Evolutionary conservation across 345 rosid genomes (phyloP).

Genomic region (Clausena lansium): DNA sequence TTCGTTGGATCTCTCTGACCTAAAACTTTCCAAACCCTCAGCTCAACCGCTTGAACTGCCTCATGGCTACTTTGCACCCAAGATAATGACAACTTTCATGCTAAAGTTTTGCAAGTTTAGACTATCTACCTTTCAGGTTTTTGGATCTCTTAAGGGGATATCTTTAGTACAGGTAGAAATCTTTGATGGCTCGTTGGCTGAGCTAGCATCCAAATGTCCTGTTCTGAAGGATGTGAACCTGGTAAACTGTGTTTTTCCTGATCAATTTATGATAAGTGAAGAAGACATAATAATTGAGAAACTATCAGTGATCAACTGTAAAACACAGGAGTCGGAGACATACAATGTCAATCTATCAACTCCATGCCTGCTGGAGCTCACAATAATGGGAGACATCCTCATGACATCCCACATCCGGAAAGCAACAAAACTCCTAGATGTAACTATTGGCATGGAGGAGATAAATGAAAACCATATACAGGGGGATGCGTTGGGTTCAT

Average conservation of each 20-base stretch:
- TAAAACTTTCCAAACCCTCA: not conserved
- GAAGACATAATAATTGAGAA: constrained; percentile 18
- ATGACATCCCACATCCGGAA: constrained; percentile 6
- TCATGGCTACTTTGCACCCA: constrained; percentile 14
- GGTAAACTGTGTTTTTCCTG: constrained; percentile 17
- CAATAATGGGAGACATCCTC: constrained; percentile 4
- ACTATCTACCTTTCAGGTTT: constrained; percentile 16
- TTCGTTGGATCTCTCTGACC: constrained; percentile 14
- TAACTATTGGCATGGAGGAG: constrained; percentile 5
- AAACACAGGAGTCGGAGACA: constrained; percentile 1
- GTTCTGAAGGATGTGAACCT: constrained; percentile 18
- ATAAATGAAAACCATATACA: not conserved
- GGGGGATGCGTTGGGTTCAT: constrained; percentile 10
- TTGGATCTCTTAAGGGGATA: constrained; percentile 19
- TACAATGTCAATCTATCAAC: constrained; percentile 18
- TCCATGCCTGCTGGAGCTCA: constrained; percentile 11
- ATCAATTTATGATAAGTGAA: constrained; percentile 17
- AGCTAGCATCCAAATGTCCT: constrained; percentile 17
- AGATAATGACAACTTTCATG: constrained; percentile 9
- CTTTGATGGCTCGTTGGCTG: constrained; percentile 12
- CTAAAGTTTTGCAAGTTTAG: constrained; percentile 19
- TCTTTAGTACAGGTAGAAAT: constrained; percentile 10
- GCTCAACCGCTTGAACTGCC: constrained; percentile 16
- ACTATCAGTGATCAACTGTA: constrained; percentile 13
- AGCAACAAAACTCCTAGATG: constrained; percentile 8